Evolutionary conservation across 2,329 filamentous ascomycete species (phyloP).

Genomic region (Pseudocercospora vitis): DNA sequence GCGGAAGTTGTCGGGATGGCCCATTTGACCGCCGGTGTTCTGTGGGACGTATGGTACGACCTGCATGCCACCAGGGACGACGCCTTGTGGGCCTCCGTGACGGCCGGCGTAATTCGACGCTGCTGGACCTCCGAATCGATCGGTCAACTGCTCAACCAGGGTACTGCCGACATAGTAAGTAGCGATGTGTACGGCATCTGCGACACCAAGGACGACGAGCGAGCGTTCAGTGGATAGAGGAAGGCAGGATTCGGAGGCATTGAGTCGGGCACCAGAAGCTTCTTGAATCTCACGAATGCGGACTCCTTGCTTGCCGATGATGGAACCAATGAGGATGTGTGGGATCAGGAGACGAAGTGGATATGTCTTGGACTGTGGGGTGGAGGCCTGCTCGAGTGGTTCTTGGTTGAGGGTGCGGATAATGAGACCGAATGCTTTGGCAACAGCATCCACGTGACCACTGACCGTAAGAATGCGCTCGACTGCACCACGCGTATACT

Average conservation of each 20-base stretch:
- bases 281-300: slow-evolving; percentile 98
- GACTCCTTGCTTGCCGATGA: slow-evolving; percentile 95
- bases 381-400: slow-evolving; percentile 82
- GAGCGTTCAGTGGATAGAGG: slow-evolving; percentile 95
- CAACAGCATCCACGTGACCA: slow-evolving; percentile 91
- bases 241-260: slow-evolving; percentile 92
- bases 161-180: slow-evolving; percentile 99
- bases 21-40: slow-evolving; percentile 87
- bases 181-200: slow-evolving; percentile 96
- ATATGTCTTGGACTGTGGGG: slow-evolving; percentile 93
- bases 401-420: slow-evolving; percentile 98
- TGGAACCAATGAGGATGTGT: slow-evolving; percentile 95
- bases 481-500: slow-evolving; percentile 94
- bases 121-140: slow-evolving; percentile 91
- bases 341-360: slow-evolving; percentile 92
- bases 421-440: slow-evolving; percentile 97
- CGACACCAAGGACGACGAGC: slow-evolving; percentile 95
- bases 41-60: slow-evolving; percentile 98
- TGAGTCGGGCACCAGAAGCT: slow-evolving; percentile 90
- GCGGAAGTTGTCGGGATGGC: slow-evolving; percentile 75
- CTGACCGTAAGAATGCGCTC: slow-evolving; percentile 98
- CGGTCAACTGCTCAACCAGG: slow-evolving; percentile 94
- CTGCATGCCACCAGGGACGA: slow-evolving; percentile 96
- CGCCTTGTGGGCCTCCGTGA: slow-evolving; percentile 87
- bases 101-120: slow-evolving; percentile 97